Evolutionary conservation across 2,329 filamentous ascomycete genomes (phyloP), one percentile per base, ranked within the genome.

Genomic region (Pezicula carpinea): DNA sequence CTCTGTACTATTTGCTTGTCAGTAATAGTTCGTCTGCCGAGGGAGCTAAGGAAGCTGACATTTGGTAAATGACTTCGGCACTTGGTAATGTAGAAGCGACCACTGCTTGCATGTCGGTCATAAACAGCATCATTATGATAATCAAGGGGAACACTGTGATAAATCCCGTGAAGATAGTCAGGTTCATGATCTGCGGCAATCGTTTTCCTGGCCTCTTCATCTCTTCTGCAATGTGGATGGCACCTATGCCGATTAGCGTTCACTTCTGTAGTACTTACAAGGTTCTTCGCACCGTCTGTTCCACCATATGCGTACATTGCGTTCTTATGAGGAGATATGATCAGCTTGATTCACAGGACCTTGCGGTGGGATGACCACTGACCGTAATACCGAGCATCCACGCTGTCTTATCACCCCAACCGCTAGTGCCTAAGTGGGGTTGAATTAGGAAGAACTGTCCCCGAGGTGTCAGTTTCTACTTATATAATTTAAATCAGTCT

Each of bases 51-150:
- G 6, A 22, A 23, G 35, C 42, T 36, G 13, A 44, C 42, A 44
- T 44, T 69, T 72, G 80, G 67, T 87, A 86, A 74, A 90, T 89
- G 26, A 90, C 68, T 5, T 83, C 70, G 5, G 83, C 85, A 51
- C 90, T 85, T 1, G 87, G 86, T 57, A 90, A 85, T 8, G 82
- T 75, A 11, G 85, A 83, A 2, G 66, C 64, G 29, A 87, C 77
- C 14, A 90, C 76, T 44, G 71, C 67, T 52, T 79, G 58, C 8
- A 89, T 76, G 41, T 85, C 75, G 0, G 85, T 85, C 33, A 90
- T 71, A 32, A 88, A 83, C 62, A 90, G 89, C 26, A 90, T 74
- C 53, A 91, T 74, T 0, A 85, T 84, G 34, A 89, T 77, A 14
- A 89, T 65, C 63, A 85, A 89, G 53, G 80, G 64, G 7, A 84